phyloP scores from a whole-genome alignment of 768 basidiomycete species.

The Tephrocybe sp. region DNA sequence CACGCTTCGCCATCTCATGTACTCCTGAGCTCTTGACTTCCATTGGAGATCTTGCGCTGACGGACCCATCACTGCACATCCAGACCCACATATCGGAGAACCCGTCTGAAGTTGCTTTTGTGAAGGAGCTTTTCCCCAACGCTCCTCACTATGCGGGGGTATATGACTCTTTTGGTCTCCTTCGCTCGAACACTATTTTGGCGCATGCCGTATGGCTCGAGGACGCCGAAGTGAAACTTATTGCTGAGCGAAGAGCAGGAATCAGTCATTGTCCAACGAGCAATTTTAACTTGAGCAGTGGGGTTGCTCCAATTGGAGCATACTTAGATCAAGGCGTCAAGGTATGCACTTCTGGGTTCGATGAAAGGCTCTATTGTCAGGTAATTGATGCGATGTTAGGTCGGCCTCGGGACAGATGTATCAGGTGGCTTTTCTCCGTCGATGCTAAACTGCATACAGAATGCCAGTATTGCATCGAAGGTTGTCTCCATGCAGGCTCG shows the following conservation, averaged over 20 bases:
- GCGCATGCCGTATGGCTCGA: conserved; percentile 85
- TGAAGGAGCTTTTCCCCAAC: conserved; percentile 63
- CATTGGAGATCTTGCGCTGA: conserved; percentile 59
- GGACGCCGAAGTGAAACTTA: conserved; percentile 67
- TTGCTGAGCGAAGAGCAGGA: conserved; percentile 56
- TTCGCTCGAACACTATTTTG: conserved; percentile 78
- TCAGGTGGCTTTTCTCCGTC: conserved; percentile 86
- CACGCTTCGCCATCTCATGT: conserved; percentile 95
- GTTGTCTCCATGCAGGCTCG: conserved; percentile 50
- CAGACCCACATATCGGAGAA: conserved; percentile 97
- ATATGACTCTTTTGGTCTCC: conserved; percentile 76
- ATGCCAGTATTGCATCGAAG: conserved; percentile 81
- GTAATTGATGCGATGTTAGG: conserved; percentile 41
- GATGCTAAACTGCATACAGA: conserved; percentile 70
- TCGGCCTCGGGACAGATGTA: conserved; percentile 92
- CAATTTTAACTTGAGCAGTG: conserved; percentile 89
- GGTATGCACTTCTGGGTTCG: conserved; percentile 36
- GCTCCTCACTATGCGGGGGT: conserved; percentile 70
- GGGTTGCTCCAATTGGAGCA: conserved; percentile 73
- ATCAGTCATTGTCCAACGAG: conserved; percentile 95
- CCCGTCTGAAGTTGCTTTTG: conserved; percentile 62
- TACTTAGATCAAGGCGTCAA: conserved; percentile 86
- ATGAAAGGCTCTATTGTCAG: not conserved
- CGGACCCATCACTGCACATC: conserved; percentile 63
- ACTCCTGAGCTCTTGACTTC: conserved; percentile 60